Conservation (phyloP, 768 basidiomycete species). For the Boletus fagicola region DNA sequence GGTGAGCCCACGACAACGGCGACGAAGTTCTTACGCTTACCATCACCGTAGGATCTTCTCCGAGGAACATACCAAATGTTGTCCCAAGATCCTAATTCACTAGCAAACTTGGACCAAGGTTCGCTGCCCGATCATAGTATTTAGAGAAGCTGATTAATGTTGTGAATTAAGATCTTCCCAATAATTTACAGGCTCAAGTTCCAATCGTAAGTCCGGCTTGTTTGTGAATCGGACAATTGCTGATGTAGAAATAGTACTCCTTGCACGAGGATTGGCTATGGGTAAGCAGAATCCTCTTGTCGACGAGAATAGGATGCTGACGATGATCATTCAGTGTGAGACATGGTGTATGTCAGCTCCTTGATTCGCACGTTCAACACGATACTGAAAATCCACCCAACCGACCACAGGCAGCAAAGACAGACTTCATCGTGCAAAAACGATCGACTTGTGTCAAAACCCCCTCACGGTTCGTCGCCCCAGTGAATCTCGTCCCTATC, state of each 20-base stretch:
- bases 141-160: background rate
- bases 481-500: background rate
- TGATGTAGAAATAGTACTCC: conserved; percentile 57
- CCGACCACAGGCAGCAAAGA: conserved; percentile 69
- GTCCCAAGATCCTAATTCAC: conserved; percentile 90
- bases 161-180: conserved; percentile 73
- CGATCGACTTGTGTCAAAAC: conserved; percentile 96
- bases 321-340: conserved; percentile 66
- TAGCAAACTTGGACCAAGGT: conserved; percentile 96
- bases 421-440: conserved; percentile 73
- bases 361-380: background rate
- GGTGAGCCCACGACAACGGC: conserved; percentile 33
- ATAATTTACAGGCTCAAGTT: conserved; percentile 88
- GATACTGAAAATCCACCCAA: background rate
- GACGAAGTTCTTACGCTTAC: background rate
- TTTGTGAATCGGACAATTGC: background rate
- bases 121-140: background rate
- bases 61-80: conserved; percentile 91
- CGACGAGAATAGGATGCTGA: conserved; percentile 6
- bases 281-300: conserved; percentile 46
- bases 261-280: conserved; percentile 94
- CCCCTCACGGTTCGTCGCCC: conserved; percentile 73
- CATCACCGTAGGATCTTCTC: conserved; percentile 64
- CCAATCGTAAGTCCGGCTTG: conserved; percentile 78
- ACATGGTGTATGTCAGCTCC: conserved; percentile 80